Evolutionary conservation across 2,329 filamentous ascomycete species (phyloP).

Genomic region (Paraphoma chrysanthemicola): DNA sequence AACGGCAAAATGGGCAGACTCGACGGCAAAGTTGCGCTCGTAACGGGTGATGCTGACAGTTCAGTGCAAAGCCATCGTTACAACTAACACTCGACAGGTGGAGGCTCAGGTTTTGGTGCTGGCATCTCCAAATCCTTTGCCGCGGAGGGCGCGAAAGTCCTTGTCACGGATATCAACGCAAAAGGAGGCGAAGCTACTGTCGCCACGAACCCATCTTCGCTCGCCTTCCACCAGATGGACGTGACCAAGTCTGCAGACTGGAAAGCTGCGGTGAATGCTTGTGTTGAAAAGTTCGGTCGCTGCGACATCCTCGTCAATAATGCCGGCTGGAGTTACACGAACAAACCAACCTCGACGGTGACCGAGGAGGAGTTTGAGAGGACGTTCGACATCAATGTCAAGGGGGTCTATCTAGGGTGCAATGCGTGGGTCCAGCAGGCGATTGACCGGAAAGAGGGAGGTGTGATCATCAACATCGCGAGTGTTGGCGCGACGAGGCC

Average conservation of each 20-base stretch:
- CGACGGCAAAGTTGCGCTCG: conserved; percentile 63
- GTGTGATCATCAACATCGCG: conserved; percentile 70
- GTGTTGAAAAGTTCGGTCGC: conserved; percentile 59
- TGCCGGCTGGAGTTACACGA: conserved; percentile 63
- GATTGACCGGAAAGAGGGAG: conserved; percentile 62
- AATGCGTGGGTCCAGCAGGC: conserved; percentile 68
- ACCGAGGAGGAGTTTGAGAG: conserved; percentile 71
- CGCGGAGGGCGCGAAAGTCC: conserved; percentile 65
- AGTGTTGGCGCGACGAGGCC: conserved; percentile 69
- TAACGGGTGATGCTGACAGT: conserved; percentile 54
- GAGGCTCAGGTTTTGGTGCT: conserved; percentile 69
- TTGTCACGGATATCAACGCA: conserved; percentile 68
- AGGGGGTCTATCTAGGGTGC: conserved; percentile 68
- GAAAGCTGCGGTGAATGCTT: conserved; percentile 60
- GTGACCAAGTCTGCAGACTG: conserved; percentile 62
- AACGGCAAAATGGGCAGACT: conserved; percentile 50
- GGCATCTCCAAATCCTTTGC: conserved; percentile 67
- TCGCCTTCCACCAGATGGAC: conserved; percentile 53
- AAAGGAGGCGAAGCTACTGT: conserved; percentile 60
- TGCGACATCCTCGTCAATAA: conserved; percentile 69
- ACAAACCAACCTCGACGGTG: conserved; percentile 65
- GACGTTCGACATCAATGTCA: conserved; percentile 73
- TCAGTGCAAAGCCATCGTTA: neutral
- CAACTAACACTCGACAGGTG: conserved; percentile 50
- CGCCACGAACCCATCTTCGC: conserved; percentile 46